phyloP scores from a whole-genome alignment of 148 eudicot species.

The Amaranthus palmeri region DNA sequence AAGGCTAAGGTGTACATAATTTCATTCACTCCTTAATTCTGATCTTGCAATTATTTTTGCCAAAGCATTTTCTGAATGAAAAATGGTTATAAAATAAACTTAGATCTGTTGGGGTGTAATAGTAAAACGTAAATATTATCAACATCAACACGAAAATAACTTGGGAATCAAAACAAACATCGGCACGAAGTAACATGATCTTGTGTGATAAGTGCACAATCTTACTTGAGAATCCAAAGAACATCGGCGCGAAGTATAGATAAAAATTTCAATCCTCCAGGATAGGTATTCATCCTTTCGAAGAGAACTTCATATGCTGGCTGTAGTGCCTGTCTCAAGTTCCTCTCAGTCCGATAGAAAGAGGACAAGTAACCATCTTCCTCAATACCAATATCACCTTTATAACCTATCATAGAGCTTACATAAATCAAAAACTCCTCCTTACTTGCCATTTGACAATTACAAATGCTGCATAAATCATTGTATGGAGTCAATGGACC shows the following conservation, averaged over 20 bases:
- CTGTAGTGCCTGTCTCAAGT: conserved; percentile 79
- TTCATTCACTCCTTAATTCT: not conserved
- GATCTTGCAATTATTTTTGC: not conserved
- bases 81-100: not conserved
- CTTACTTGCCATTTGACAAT: not conserved
- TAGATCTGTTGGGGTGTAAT: not conserved
- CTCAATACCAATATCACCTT: conserved; percentile 41
- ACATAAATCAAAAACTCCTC: not conserved
- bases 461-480: not conserved
- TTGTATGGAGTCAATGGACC: conserved; percentile 17
- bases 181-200: not conserved
- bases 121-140: not conserved
- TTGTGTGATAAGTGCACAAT: conserved; percentile 19
- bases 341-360: conserved; percentile 76
- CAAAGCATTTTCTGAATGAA: not conserved
- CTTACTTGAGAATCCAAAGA: conserved; percentile 75
- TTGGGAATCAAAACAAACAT: too few relatives aligned
- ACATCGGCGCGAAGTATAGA: conserved; percentile 71
- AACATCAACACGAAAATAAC: not conserved
- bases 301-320: conserved; percentile 81
- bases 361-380: conserved; percentile 60
- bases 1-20: not conserved
- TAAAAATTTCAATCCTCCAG: conserved; percentile 91
- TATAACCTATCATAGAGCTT: conserved; percentile 37
- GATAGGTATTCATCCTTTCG: conserved; percentile 84